These are phyloP conservation scores for Panicum hallii DNA, from an alignment of 202 grass and related monocot species.

Conservation along the genomic window DNA sequence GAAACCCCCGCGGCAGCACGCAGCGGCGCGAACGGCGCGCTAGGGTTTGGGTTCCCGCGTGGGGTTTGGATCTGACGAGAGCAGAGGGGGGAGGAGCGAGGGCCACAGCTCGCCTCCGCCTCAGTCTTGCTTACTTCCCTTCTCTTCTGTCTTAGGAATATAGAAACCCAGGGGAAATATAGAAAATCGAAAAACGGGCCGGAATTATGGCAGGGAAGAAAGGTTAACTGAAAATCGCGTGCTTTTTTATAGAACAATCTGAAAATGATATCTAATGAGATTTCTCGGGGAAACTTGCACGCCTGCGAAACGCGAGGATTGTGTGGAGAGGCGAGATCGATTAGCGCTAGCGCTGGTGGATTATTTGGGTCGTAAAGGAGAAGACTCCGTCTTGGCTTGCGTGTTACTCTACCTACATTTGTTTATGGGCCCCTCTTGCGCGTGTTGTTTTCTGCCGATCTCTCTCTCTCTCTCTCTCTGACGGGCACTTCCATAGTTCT, in stretches of 20 bases:
- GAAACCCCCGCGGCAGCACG: neutral
- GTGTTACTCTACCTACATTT: slow-evolving; percentile 45
- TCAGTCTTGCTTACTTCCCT: slow-evolving; percentile 45
- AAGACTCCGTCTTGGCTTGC: slow-evolving; percentile 42
- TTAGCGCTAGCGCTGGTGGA: neutral
- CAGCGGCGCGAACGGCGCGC: slow-evolving; percentile 14
- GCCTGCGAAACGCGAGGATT: neutral
- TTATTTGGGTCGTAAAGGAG: neutral
- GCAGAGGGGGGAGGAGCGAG: neutral
- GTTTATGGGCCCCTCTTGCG: neutral
- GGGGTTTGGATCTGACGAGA: slow-evolving; percentile 42
- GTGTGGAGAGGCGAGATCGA: neutral
- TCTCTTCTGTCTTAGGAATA: slow-evolving; percentile 34
- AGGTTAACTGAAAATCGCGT: neutral
- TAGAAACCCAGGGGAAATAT: neutral
- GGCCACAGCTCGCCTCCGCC: slow-evolving; percentile 18
- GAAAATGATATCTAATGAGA: neutral
- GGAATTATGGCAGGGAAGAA: neutral
- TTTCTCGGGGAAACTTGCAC: slow-evolving; percentile 16
- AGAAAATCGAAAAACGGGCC: neutral
- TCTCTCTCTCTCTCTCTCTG: slow-evolving; percentile 15
- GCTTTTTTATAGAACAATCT: neutral
- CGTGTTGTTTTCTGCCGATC: neutral
- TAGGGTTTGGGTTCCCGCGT: slow-evolving; percentile 35
- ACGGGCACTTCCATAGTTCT: neutral